phyloP scores from a whole-genome alignment of 148 eudicot species.

The Polygonum aviculare region DNA sequence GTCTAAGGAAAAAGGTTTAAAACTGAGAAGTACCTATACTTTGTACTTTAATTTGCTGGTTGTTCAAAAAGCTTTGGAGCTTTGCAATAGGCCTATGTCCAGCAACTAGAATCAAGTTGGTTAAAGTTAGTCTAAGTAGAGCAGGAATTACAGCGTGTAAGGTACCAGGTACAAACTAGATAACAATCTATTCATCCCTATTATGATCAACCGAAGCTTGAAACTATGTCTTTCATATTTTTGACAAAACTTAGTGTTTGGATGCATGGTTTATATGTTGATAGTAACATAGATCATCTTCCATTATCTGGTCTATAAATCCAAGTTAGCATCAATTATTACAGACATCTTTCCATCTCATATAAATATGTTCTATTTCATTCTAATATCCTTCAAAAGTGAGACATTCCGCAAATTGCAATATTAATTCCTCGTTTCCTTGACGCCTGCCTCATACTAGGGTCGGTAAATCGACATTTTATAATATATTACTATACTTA shows the following conservation, averaged over 20 bases:
- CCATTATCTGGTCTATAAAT: slow-evolving; percentile 43
- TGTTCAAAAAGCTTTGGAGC: slow-evolving; percentile 6
- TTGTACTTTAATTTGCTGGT: neutral
- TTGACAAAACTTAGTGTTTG: neutral
- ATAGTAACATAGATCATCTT: slow-evolving; percentile 53
- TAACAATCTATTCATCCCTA: neutral
- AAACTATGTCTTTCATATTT: neutral
- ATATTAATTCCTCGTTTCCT: neutral
- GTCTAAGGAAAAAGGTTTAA: slow-evolving; percentile 85
- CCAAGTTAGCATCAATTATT: slow-evolving; percentile 44
- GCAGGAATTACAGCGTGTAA: slow-evolving; percentile 74
- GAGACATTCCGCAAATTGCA: neutral
- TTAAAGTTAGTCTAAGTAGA: slow-evolving; percentile 71
- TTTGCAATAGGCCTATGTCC: slow-evolving; percentile 71
- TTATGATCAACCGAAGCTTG: neutral
- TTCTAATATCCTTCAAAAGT: too few relatives aligned
- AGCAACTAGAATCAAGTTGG: slow-evolving; percentile 82
- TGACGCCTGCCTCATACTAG: too few relatives aligned
- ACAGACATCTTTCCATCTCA: neutral
- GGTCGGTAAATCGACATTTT: too few relatives aligned
- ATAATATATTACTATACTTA: too few relatives aligned
- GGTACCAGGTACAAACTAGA: slow-evolving; percentile 51
- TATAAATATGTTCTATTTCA: too few relatives aligned
- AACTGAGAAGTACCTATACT: neutral
- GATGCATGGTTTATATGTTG: slow-evolving; percentile 47